Percentiles rank a stretch among this genome's conserved stretches.
These are phyloP conservation scores for Lepidium didymum DNA, from an alignment of 345 rosid genomes.

Conservation along the genomic window DNA sequence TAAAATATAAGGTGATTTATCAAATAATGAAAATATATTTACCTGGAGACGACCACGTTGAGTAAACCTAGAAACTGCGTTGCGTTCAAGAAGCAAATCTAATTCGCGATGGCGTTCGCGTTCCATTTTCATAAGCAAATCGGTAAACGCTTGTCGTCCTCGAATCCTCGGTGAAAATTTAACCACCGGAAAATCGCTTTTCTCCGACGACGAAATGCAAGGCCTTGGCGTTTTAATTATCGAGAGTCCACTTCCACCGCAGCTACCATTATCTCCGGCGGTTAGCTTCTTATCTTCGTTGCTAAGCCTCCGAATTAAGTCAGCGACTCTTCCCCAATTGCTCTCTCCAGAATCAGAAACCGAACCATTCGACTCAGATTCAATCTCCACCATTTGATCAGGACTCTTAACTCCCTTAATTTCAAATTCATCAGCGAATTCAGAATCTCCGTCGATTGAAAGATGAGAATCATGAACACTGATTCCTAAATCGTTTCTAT, in stretches of 20 bases:
- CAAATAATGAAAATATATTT: background rate
- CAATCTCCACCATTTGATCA: slow-evolving; percentile 24
- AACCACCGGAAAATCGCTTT: slow-evolving; percentile 22
- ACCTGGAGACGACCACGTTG: slow-evolving; percentile 93
- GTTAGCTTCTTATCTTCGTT: slow-evolving; percentile 19
- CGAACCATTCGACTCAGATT: slow-evolving; percentile 10
- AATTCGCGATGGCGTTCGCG: slow-evolving; percentile 59
- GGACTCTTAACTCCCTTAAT: background rate
- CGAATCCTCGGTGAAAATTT: slow-evolving; percentile 45
- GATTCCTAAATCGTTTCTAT: slow-evolving; percentile 9
- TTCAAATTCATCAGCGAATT: slow-evolving; percentile 5
- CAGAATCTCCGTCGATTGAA: background rate
- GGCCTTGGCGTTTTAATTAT: slow-evolving; percentile 9
- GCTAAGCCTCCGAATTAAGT: slow-evolving; percentile 49
- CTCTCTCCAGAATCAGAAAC: slow-evolving; percentile 31
- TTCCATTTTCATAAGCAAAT: slow-evolving; percentile 59
- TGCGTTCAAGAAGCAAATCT: slow-evolving; percentile 39
- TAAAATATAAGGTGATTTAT: background rate
- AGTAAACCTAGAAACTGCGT: slow-evolving; percentile 60
- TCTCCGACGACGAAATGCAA: slow-evolving; percentile 8
- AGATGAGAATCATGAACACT: slow-evolving; percentile 11
- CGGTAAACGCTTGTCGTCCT: slow-evolving; percentile 74
- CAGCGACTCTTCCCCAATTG: slow-evolving; percentile 51
- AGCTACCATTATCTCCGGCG: slow-evolving; percentile 15
- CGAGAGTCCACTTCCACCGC: background rate